phyloP scores from a whole-genome alignment of 768 basidiomycete genomes.

The Cantharellus cinnabarinus region DNA sequence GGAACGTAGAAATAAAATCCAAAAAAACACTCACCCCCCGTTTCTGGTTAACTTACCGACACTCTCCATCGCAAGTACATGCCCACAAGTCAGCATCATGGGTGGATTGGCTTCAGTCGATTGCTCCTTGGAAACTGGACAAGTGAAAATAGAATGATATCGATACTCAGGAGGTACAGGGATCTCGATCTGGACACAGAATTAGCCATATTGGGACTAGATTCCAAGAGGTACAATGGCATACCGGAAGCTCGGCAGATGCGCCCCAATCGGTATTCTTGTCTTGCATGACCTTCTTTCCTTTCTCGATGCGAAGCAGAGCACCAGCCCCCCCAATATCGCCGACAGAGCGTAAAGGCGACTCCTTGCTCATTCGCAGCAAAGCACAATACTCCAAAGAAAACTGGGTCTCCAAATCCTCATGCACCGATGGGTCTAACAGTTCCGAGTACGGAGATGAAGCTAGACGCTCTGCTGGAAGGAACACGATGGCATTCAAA shows the following conservation, averaged over 20 bases:
- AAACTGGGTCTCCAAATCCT: slow-evolving; percentile 65
- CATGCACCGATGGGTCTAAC: slow-evolving; percentile 47
- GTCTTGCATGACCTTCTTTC: slow-evolving; percentile 80
- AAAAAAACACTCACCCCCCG: slow-evolving; percentile 39
- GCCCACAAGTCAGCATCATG: slow-evolving; percentile 94
- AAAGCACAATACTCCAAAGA: slow-evolving; percentile 76
- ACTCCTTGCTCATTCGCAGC: slow-evolving; percentile 74
- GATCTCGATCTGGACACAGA: slow-evolving; percentile 61
- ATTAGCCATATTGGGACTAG: slow-evolving; percentile 6
- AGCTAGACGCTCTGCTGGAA: slow-evolving; percentile 46
- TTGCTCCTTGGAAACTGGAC: slow-evolving; percentile 95
- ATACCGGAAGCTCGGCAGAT: slow-evolving; percentile 72
- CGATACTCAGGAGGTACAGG: slow-evolving; percentile 67
- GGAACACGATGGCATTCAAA: slow-evolving; percentile 34
- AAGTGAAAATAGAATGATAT: slow-evolving; percentile 94
- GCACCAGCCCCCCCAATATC: slow-evolving; percentile 89
- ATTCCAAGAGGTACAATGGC: slow-evolving; percentile 7
- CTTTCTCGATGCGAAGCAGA: slow-evolving; percentile 81
- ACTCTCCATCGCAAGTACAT: slow-evolving; percentile 86
- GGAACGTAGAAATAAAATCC: neutral
- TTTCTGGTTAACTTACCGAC: slow-evolving; percentile 75
- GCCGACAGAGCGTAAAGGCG: slow-evolving; percentile 71
- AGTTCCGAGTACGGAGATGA: slow-evolving; percentile 58
- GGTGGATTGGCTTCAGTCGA: slow-evolving; percentile 84
- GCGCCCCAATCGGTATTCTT: slow-evolving; percentile 85